Conservation (phyloP, 495 filamentous ascomycete species). For the Aspergillus taichungensis region DNA sequence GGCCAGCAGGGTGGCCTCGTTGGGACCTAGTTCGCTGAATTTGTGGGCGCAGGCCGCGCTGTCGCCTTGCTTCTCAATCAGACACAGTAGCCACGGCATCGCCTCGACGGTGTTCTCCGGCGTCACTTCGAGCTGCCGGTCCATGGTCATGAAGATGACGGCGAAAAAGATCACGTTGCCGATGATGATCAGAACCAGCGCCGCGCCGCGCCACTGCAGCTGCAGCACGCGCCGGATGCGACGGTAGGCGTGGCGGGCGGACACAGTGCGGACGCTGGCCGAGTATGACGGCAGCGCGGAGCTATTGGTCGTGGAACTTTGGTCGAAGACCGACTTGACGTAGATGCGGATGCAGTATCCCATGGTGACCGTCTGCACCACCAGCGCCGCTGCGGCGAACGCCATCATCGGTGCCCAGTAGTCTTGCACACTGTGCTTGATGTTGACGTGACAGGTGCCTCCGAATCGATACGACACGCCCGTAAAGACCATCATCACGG, state of each 20-base stretch:
- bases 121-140: conserved; percentile 54
- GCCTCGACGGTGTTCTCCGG: conserved; percentile 44
- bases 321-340: conserved; percentile 68
- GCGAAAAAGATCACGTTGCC: conserved; percentile 87
- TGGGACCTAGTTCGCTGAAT: conserved; percentile 45
- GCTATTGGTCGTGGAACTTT: conserved; percentile 56
- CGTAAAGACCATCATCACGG: conserved; percentile 69
- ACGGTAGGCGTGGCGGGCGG: conserved; percentile 79
- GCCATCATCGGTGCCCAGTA: conserved; percentile 88
- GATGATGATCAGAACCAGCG: conserved; percentile 78
- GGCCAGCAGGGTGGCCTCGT: conserved; percentile 68
- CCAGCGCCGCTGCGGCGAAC: conserved; percentile 65
- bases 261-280: conserved; percentile 70
- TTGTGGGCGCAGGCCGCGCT: conserved; percentile 55
- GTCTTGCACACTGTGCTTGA: conserved; percentile 63
- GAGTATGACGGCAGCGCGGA: conserved; percentile 72
- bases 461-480: conserved; percentile 94
- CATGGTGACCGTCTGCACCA: conserved; percentile 80
- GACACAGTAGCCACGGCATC: conserved; percentile 62
- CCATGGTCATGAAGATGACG: conserved; percentile 78
- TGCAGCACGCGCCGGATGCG: conserved; percentile 78
- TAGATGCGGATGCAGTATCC: conserved; percentile 94
- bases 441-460: conserved; percentile 85
- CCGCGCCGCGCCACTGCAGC: conserved; percentile 88
- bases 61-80: conserved; percentile 48